phyloP scores from a whole-genome alignment of 371 early-diverging fungal genomes.

The Nematocida sp. region DNA sequence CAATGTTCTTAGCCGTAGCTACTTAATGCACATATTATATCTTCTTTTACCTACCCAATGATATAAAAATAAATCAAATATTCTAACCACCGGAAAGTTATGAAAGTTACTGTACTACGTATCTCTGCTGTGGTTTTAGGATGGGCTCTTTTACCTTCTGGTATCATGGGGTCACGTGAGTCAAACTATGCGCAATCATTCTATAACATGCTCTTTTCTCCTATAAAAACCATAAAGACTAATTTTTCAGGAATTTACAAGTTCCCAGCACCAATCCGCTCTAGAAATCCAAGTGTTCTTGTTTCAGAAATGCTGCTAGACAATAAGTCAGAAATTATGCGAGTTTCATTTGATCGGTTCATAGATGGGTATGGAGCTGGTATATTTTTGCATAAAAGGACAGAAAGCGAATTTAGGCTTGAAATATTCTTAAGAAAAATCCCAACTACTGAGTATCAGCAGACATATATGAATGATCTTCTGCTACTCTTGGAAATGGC shows the following conservation, averaged over 20 bases:
- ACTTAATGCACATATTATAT: constrained; percentile 10
- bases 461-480: background rate
- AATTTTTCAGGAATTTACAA: background rate
- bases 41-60: background rate
- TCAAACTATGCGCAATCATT: no score
- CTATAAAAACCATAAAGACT: no score
- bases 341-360: background rate
- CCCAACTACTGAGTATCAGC: background rate
- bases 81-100: background rate
- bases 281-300: background rate
- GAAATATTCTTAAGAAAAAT: background rate
- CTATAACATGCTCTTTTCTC: no score
- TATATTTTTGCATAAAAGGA: background rate
- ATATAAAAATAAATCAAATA: constrained; percentile 2
- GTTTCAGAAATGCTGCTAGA: background rate
- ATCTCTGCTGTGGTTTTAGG: no score
- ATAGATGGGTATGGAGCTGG: background rate
- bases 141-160: no score
- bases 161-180: no score
- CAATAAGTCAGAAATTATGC: background rate
- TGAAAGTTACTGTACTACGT: no score
- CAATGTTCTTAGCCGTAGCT: background rate
- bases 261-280: background rate
- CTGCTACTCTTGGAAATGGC: background rate
- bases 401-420: background rate